Conservation (phyloP, 1,139 yeast genomes). For the Candida tetrigidarum region DNA sequence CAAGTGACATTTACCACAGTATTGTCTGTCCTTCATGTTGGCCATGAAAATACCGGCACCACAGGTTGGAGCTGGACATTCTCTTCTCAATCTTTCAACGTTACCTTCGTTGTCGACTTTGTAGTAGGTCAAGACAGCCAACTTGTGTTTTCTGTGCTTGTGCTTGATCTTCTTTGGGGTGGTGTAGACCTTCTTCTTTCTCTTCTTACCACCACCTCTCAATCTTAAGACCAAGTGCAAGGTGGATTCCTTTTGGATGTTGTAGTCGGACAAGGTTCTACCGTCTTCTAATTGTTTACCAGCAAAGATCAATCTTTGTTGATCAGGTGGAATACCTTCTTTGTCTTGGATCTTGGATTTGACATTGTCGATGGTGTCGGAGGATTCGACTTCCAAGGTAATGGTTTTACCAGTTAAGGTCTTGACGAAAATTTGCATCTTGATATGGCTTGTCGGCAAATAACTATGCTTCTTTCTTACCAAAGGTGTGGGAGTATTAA, state of each 20-base stretch:
- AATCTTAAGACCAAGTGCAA: constrained; percentile 97
- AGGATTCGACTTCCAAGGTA: constrained; percentile 98
- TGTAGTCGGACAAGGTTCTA: constrained; percentile 98
- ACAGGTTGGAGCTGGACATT: constrained; percentile 91
- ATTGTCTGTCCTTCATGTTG: constrained; percentile 98
- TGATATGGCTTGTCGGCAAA: constrained; percentile 54
- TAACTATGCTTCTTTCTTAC: constrained; percentile 55
- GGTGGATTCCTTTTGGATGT: constrained; percentile 99
- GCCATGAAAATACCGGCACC: constrained; percentile 99
- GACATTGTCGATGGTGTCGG: constrained; percentile 99
- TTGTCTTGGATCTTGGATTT: constrained; percentile 99
- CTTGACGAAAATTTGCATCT: constrained; percentile 98
- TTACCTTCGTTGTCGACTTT: constrained; percentile 98
- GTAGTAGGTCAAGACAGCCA: constrained; percentile 99
- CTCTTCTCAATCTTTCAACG: constrained; percentile 99
- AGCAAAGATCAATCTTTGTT: constrained; percentile 99
- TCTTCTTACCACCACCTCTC: constrained; percentile 99
- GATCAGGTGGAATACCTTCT: constrained; percentile 99
- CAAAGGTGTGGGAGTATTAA: constrained; percentile 24
- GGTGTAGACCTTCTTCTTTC: constrained; percentile 99
- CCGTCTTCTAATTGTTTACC: constrained; percentile 99
- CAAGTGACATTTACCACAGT: constrained; percentile 99
- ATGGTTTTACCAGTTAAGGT: constrained; percentile 99
- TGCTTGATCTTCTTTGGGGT: constrained; percentile 99
- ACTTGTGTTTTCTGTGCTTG: constrained; percentile 99